Base-by-base conservation (phyloP, 2,329 filamentous ascomycete genomes). In the Fusarium paranaense region DNA sequence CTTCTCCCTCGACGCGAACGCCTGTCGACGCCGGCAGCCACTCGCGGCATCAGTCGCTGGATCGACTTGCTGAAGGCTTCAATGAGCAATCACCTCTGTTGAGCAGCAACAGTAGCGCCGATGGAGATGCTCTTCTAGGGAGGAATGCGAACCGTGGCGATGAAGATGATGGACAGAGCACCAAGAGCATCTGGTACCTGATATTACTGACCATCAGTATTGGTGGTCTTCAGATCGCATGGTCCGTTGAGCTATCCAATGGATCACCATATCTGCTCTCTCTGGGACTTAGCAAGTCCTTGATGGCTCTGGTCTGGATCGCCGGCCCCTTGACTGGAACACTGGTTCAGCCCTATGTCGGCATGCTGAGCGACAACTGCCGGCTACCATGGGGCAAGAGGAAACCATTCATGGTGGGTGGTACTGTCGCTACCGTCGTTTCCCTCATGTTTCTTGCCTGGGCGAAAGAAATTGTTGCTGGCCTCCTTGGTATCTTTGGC, bases 181-280 rank as follows among this genome's bases (percentile, higher is more conserved):
- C 93, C 27, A 97, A 95, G 87, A 95, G 93, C 82, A 86, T 92
- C 54, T 95, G 92, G 91, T 97, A 97, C 82, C 87, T 98, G 78
- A 90, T 97, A 75, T 86, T 98, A 71, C 85, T 98, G 82, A 98
- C 96, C 8, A 87, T 98, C 71, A 92, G 94, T 80, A 94, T 98
- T 76, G 94, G 94, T 69, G 96, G 94, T 27, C 86, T 98, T 71
- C 96, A 98, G 84, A 93, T 98, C 76, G 95, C 96, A 32, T 98
- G 96, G 96, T 95, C 95, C 2, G 95, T 98, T 47, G 96, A 98
- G 83, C 87, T 98, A 47, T 97, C 95, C 63, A 96, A 97, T 85
- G 95, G 95, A 77, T 98, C 96, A 62, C 94, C 94, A 7, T 97
- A 93, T 79, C 85, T 97, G 45, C 85, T 96, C 45, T 95, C 94